Evolutionary conservation across 176 grass and related monocot genomes (phyloP), one percentile per base, ranked within the genome.

Genomic region (Cocos nucifera): DNA sequence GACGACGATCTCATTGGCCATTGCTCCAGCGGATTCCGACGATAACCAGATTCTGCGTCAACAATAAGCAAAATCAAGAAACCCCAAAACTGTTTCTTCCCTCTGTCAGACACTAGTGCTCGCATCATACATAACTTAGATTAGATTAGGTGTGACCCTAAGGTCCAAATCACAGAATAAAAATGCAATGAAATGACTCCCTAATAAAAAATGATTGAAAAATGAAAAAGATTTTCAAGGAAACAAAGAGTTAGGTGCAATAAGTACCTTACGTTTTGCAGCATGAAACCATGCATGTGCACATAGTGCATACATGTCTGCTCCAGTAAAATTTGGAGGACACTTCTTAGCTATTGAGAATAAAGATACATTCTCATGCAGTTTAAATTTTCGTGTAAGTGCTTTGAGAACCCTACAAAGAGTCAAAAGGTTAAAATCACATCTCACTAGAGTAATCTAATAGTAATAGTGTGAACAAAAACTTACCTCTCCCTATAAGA

Each of bases 261-360:
- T 53, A 80, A 53, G 79, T 54, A 98, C 94, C 29, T 77, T 78
- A 22, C 74, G 57, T 59, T 98, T 98, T 59, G 94, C 84, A 66
- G 94, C 94, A 71, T 89, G 84, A 86, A 92, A 98, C 88, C 94
- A 98, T 76, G 88, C 94, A 74, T 98, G 88, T 10, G 82, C 88
- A 19, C 94, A 98, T 1, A 98, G 51, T 17, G 84, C 94, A 64
- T 98, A 98, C 73, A 98, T 98, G 57, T 93, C 88, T 15, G 88
- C 94, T 80, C 94, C 88, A 19, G 88, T 93, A 21, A 98, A 98
- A 79, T 98, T 98, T 70, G 87, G 87, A 75, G 88, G 85, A 56
- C 84, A 92, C 17, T 55, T 86, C 73, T 86, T 83, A 57, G 87
- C 81, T 75, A 98, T 71, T 20, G 88, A 87, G 54, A 92, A 77